A percentile compares a stretch with the other conserved stretches of the same genome.
Evolutionary conservation across 139 green algal genomes (phyloP).

Genomic region (Picochlorum sp.): DNA sequence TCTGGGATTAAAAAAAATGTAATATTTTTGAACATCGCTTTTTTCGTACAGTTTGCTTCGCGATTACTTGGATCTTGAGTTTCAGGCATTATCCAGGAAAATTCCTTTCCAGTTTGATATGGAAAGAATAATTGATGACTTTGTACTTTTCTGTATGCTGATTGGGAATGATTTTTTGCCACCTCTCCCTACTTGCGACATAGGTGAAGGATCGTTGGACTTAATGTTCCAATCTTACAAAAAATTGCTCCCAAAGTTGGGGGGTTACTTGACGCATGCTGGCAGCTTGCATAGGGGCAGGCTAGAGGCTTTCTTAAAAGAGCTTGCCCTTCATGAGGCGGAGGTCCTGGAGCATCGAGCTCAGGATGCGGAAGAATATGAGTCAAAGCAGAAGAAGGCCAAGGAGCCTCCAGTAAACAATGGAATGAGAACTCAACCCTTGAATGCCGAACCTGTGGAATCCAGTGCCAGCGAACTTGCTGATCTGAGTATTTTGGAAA

Average conservation of each 20-base stretch:
- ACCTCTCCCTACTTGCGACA: constrained; percentile 79
- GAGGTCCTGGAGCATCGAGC: constrained; percentile 63
- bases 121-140: constrained; percentile 87
- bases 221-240: constrained; percentile 84
- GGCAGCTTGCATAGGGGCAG: constrained; percentile 48
- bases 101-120: constrained; percentile 48
- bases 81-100: constrained; percentile 9
- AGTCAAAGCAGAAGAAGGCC: constrained; percentile 34
- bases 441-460: constrained; percentile 31
- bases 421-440: not conserved
- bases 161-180: constrained; percentile 95
- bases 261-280: constrained; percentile 77
- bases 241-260: constrained; percentile 58
- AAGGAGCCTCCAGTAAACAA: constrained; percentile 7
- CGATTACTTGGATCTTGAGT: constrained; percentile 83
- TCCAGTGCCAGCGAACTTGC: constrained; percentile 20
- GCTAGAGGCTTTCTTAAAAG: constrained; percentile 55
- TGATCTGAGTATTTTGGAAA: constrained; percentile 1
- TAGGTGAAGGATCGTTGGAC: constrained; percentile 74
- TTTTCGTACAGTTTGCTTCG: constrained; percentile 53
- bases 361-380: constrained; percentile 69
- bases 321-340: constrained; percentile 52
- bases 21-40: not conserved
- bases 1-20: not conserved
- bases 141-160: constrained; percentile 92